Conservation (phyloP, 2,329 filamentous ascomycete species). For the Clonostachys byssicola region DNA sequence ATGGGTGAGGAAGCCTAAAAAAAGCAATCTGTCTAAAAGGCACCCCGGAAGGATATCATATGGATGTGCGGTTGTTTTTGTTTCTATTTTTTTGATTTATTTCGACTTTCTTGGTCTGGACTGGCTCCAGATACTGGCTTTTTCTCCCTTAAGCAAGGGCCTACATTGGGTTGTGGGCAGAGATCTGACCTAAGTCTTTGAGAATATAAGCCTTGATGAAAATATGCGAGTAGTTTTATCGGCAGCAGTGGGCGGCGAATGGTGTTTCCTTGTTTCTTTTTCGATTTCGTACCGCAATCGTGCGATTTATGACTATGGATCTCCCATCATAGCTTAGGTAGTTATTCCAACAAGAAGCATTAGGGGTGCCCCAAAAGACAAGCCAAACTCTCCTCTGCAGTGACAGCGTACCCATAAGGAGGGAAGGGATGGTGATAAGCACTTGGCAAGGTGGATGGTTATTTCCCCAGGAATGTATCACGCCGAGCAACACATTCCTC, state of each 20-base stretch:
- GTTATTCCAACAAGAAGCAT: neutral
- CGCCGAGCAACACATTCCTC: conserved; percentile 33
- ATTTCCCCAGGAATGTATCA: conserved; percentile 23
- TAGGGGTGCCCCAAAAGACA: no score
- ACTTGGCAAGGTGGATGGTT: no score
- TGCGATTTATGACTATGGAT: no score
- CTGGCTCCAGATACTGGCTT: conserved; percentile 25
- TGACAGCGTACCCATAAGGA: no score
- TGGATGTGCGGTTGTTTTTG: no score
- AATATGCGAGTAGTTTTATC: conserved; percentile 18
- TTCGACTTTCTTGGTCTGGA: conserved; percentile 19
- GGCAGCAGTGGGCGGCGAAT: conserved; percentile 15
- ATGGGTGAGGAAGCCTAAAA: no score
- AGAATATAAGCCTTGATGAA: conserved; percentile 22
- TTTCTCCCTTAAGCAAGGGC: neutral
- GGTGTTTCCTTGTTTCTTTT: conserved; percentile 5
- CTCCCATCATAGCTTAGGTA: no score
- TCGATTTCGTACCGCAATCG: neutral
- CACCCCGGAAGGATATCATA: no score
- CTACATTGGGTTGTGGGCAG: conserved; percentile 22
- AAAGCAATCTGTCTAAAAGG: no score
- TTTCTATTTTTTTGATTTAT: conserved; percentile 6
- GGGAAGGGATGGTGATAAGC: no score
- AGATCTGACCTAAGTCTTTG: conserved; percentile 2
- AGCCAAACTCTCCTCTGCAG: no score